Percentiles rank a stretch among this genome's conserved stretches.
These are phyloP conservation scores for Juglanconis oblonga DNA, from an alignment of 2,329 filamentous ascomycete genomes.

Conservation along the genomic window DNA sequence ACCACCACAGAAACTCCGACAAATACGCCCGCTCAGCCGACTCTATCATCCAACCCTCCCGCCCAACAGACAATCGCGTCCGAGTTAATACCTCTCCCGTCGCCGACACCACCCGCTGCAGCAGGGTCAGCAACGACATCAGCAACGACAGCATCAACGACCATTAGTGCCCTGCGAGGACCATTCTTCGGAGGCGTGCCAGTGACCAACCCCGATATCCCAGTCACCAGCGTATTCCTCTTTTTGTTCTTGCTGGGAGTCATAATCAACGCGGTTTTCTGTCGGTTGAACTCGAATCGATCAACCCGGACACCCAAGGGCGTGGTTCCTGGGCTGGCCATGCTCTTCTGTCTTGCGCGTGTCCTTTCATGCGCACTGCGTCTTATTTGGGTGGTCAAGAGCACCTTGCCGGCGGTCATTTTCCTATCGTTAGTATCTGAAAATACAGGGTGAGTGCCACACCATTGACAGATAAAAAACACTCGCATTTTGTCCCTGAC, in stretches of 20 bases:
- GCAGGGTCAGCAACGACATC: not conserved
- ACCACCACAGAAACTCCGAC: not conserved
- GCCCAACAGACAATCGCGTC: not conserved
- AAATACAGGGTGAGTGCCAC: constrained; percentile 2
- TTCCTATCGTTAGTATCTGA: constrained; percentile 9
- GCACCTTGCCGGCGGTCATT: not conserved
- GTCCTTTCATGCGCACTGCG: not conserved
- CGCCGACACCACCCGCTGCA: not conserved
- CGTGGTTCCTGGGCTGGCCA: not conserved
- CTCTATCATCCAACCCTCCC: not conserved
- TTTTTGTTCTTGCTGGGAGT: not conserved
- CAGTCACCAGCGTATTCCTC: not conserved
- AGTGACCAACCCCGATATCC: not conserved
- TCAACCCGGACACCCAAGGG: not conserved
- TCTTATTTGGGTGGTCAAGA: not conserved
- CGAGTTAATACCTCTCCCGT: not conserved
- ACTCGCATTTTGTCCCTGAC: not conserved
- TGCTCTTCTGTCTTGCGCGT: constrained; percentile 9
- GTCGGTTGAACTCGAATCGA: not conserved
- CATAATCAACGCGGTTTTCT: not conserved
- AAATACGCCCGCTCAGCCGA: not conserved
- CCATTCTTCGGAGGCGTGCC: constrained; percentile 5
- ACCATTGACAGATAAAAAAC: too few species aligned
- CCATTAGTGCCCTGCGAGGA: not conserved
- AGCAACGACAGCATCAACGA: too few species aligned